Evolutionary conservation across 1,284 basidiomycete species (phyloP).

Genomic region (Leccinum griseonigrum): DNA sequence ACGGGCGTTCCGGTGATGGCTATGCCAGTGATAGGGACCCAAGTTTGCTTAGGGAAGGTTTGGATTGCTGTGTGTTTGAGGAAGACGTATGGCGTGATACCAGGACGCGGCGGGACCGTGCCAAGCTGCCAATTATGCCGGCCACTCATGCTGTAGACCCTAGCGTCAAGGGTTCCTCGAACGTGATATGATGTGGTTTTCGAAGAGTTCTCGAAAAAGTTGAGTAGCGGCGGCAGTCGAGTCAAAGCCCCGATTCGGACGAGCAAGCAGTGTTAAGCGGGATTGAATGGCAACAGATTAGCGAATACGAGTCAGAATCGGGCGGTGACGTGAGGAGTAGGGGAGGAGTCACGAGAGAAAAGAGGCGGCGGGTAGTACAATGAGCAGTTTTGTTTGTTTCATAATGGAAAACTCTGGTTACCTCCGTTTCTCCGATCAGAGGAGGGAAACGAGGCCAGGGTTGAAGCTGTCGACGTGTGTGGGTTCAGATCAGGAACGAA

Average conservation of each 20-base stretch:
- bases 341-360: constrained; percentile 2
- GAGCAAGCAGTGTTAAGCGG: neutral
- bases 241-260: neutral
- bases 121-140: neutral
- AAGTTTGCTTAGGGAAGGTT: neutral
- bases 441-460: neutral
- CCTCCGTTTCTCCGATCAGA: constrained; percentile 23
- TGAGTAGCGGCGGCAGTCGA: neutral
- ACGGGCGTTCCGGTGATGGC: neutral
- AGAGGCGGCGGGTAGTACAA: constrained; percentile 1
- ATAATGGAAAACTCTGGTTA: constrained; percentile 16
- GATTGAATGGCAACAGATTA: neutral
- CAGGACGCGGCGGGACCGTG: neutral
- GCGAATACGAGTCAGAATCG: neutral
- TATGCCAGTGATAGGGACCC: neutral
- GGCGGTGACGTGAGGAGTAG: neutral
- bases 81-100: neutral
- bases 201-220: neutral
- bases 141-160: neutral
- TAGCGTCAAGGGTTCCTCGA: neutral
- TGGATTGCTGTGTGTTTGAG: neutral
- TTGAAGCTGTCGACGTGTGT: neutral
- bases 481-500: constrained; percentile 23
- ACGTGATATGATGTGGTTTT: neutral
- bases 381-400: constrained; percentile 8